Evolutionary conservation across 1,284 basidiomycete species (phyloP).

Genomic region (Testicularia cyperi): DNA sequence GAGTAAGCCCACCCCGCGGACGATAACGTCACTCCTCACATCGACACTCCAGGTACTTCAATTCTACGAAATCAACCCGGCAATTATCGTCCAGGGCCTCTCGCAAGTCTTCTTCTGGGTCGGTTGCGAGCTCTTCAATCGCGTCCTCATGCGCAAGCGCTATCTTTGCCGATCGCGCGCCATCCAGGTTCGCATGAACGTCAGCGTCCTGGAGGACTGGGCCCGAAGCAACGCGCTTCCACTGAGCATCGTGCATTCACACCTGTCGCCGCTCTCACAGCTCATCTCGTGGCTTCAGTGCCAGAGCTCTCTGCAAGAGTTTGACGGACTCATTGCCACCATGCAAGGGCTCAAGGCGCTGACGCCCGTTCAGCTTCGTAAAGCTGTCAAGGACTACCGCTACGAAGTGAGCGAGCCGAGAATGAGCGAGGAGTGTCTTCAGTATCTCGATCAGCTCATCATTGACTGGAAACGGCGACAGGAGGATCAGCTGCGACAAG

Average conservation of each 20-base stretch:
- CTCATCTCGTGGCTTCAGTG: conserved; percentile 85
- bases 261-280: conserved; percentile 82
- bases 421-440: conserved; percentile 90
- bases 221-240: conserved; percentile 78
- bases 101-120: conserved; percentile 92
- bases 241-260: conserved; percentile 70
- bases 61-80: conserved; percentile 87
- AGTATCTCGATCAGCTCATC: conserved; percentile 89
- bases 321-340: conserved; percentile 81
- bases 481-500: conserved; percentile 26
- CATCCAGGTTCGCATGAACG: conserved; percentile 84
- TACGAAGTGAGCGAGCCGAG: conserved; percentile 88
- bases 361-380: conserved; percentile 92
- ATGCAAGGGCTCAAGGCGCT: conserved; percentile 82
- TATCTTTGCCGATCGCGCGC: conserved; percentile 89
- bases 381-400: conserved; percentile 87
- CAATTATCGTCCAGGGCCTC: conserved; percentile 83
- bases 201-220: conserved; percentile 88
- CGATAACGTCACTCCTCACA: conserved; percentile 78
- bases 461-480: conserved; percentile 83
- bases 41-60: conserved; percentile 83
- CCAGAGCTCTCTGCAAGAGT: conserved; percentile 66
- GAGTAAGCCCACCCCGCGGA: conserved; percentile 63
- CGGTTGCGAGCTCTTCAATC: conserved; percentile 85
- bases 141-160: conserved; percentile 91